Base-by-base conservation (phyloP, 768 basidiomycete genomes). In the Strobilomyces dryophilus region DNA sequence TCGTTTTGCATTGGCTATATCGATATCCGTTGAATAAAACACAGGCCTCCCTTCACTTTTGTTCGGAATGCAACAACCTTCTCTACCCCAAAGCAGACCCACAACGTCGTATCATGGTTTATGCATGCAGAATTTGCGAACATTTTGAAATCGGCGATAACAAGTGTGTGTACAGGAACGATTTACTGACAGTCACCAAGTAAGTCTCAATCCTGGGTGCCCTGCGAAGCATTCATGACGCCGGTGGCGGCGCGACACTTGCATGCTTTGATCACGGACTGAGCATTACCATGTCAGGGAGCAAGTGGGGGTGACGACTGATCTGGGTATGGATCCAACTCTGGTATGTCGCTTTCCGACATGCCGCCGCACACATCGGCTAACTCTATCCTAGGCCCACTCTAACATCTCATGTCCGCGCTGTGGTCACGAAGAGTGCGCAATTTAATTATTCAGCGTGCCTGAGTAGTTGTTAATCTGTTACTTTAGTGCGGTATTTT, bases 11-110 rank as follows among this genome's bases (percentile, higher is more conserved):
- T 45, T 31, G 47, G 10, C 7, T 44, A 18, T 37, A 21, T 52
- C 20, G 34, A 27, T 21, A 18, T 26, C 29, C 26, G 18, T 47
- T 36, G 42, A 39, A 46, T 35, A 9, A 29, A 29, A 29, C 5
- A 5, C 53, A 92, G 89, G 85, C 90, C 11, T 89, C 89, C 2
- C 82, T 95, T 27, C 84, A 90, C 60, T 95, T 95, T 72, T 95
- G 93, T 64, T 85, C 84, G 36, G 93, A 95, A 77, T 95, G 93
- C 77, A 94, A 95, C 74, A 95, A 97, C 67, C 79, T 97, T 27
- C 78, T 97, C 48, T 95, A 95, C 69, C 93, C 93, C 20, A 86
- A 94, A 73, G 94, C 91, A 40, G 95, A 97, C 71, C 83, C 83
- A 51, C 79, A 85, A 56, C 85, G 93, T 44, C 80, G 87, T 43